Base-by-base conservation (phyloP, 345 rosid species). In the Ricinus communis region DNA sequence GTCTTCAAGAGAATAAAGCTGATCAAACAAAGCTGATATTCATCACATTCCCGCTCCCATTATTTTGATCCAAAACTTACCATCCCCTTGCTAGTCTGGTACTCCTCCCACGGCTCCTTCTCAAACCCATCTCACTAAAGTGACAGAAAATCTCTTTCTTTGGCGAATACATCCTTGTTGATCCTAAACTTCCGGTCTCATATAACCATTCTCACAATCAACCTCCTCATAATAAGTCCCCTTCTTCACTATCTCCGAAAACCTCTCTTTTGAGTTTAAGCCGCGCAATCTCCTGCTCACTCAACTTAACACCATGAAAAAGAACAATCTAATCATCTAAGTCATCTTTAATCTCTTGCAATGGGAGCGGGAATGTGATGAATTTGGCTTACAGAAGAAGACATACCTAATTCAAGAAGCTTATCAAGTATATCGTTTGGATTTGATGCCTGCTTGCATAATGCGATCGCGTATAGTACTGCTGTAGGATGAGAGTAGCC, bases 1-100 rank as follows among this genome's bases (percentile, higher is more conserved):
- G 11, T 41, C 66, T 5, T 41, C 33, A 43, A 62, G 15, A 11
- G 5, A 11, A 1, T 62, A 16, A 41, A 41, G n/a, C 11, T 24
- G 51, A 11, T 62, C 51, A 62, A 40, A 62, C 66, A 41, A 14
- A 62, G 25, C 30, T 41, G 66, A 43, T 62, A 62, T 21, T 41
- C n/a, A 18, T 62, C 66, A 41, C 30, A 21, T 62, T 1, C 15
- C 3, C n/a, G 24, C 10, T 62, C 12, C 38, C 25, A 19, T 21
- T 62, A 1, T 25, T 62, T 62, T 22, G 50, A 11, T 8, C 66
- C 46, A 10, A 61, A 59, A 8, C 19, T 16, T 12, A 60, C 5
- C 11, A 10, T 41, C 1, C 28, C 66, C 18, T 41, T 62, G 0
- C 66, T 2, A 14, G 5, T 31, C 15, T 62, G 66, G 22, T 41